Base-by-base conservation (phyloP, 768 basidiomycete genomes). In the Calocybe cyanea region DNA sequence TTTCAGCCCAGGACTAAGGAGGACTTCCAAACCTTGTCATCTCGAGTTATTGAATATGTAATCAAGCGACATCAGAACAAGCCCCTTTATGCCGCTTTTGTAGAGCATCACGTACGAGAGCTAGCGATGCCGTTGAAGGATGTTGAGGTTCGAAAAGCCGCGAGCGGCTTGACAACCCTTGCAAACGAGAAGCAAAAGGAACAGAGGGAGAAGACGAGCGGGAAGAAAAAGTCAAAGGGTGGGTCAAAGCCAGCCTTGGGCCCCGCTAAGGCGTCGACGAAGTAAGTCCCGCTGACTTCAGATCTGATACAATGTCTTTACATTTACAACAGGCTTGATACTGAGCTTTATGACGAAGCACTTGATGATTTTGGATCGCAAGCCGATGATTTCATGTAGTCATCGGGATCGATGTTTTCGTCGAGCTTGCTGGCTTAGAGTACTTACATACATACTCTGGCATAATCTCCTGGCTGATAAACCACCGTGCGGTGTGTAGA, bases 141-240 rank as follows among this genome's bases (percentile, higher is more conserved):
- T 50, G 82, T 92, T 41, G 95, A 99, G 56, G 84, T 92, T 20
- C 79, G 93, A 50, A 97, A 97, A 62, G 89, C 81, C 0, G 89
- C 92, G 0, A 87, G 82, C 40, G 82, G 73, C 3, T 69, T 99
- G 44, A 91, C 89, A 13, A 85, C 88, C 2, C 73, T 98, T 5
- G 87, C 92, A 40, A 97, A 95, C 58, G 92, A 94, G 71, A 99
- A 98, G 70, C 90, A 94, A 69, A 89, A 82, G 67, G 91, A 91
- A 60, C 83, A 86, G 56, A 77, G 85, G 52, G 91, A 93, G 28
- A 90, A 87, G 63, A 74, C 81, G 2, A 84, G 80, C 49, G 91
- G 92, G 23, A 96, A 94, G 79, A 95, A 92, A 73, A 94, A 94
- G 70, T 67, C 75, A 36, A 87, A 88, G 67, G 65, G 73, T 6